These are phyloP conservation scores for Myxozyma mucilagina DNA, from an alignment of 805 yeast species.

Conservation along the genomic window DNA sequence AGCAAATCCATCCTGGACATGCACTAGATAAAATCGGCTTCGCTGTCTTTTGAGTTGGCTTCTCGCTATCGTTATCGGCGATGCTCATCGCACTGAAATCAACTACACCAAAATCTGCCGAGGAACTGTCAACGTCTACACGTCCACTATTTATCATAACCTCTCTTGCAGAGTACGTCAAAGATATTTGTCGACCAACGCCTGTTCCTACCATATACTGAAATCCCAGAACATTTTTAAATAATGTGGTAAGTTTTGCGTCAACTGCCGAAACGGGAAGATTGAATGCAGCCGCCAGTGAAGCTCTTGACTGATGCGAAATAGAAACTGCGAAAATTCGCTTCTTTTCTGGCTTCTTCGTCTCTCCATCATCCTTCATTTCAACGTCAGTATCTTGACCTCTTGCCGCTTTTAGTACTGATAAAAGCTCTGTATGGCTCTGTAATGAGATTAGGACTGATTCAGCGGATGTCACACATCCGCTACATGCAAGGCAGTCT, in stretches of 20 bases:
- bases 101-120: neutral
- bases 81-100: slow-evolving; percentile 5
- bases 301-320: slow-evolving; percentile 82
- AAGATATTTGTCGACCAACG: slow-evolving; percentile 69
- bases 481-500: slow-evolving; percentile 95
- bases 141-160: slow-evolving; percentile 14
- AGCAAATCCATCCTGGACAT: slow-evolving; percentile 96
- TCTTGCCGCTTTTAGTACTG: slow-evolving; percentile 7
- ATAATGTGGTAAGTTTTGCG: slow-evolving; percentile 56
- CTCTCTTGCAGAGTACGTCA: slow-evolving; percentile 51
- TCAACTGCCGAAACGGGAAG: slow-evolving; percentile 60
- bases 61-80: neutral
- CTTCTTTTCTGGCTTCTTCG: slow-evolving; percentile 34
- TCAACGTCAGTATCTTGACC: slow-evolving; percentile 4
- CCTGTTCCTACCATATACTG: slow-evolving; percentile 79
- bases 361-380: slow-evolving; percentile 8
- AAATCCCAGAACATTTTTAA: slow-evolving; percentile 65
- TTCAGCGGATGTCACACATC: slow-evolving; percentile 97
- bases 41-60: neutral
- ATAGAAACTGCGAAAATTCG: slow-evolving; percentile 70
- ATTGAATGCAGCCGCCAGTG: slow-evolving; percentile 68
- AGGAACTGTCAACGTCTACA: neutral
- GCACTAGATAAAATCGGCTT: slow-evolving; percentile 66
- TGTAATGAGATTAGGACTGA: slow-evolving; percentile 89
- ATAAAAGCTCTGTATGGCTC: slow-evolving; percentile 73